Percentiles rank a stretch among this genome's conserved stretches.
phyloP scores from a whole-genome alignment of 129 eudicot genomes.

The Logfia minima region DNA sequence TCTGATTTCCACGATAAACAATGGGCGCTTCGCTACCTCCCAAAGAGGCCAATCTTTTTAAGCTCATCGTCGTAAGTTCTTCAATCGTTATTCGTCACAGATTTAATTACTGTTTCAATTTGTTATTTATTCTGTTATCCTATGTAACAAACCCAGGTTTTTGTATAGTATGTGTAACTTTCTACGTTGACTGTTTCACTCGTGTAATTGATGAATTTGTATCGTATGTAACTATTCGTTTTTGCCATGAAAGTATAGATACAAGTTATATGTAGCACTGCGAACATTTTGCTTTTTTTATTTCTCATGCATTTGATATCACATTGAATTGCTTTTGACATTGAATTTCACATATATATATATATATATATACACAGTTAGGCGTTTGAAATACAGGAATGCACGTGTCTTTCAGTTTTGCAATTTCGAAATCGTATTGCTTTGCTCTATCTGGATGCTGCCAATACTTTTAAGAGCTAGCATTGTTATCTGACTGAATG shows the following conservation, averaged over 20 bases:
- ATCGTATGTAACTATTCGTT: not conserved
- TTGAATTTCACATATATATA: not conserved
- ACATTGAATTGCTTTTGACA: not conserved
- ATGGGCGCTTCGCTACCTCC: constrained; percentile 98
- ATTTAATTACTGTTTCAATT: constrained; percentile 30
- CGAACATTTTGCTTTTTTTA: not conserved
- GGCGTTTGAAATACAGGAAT: not conserved
- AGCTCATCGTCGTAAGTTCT: constrained; percentile 85
- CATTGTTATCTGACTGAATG: not conserved
- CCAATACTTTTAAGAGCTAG: not conserved
- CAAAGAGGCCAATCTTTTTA: constrained; percentile 96
- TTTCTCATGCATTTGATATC: not conserved
- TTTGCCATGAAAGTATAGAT: not conserved
- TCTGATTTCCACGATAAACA: constrained; percentile 8
- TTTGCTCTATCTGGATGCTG: not conserved
- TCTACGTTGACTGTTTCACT: constrained; percentile 15
- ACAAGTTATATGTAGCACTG: not conserved
- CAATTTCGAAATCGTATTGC: not conserved
- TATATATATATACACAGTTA: not conserved
- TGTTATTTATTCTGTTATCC: not conserved
- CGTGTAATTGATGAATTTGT: constrained; percentile 14
- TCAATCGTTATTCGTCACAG: not conserved
- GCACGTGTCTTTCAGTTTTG: not conserved
- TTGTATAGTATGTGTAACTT: not conserved
- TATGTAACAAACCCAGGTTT: constrained; percentile 39